These are phyloP conservation scores for Knoxia roxburghii DNA, from an alignment of 257 asterid species.

Conservation along the genomic window DNA sequence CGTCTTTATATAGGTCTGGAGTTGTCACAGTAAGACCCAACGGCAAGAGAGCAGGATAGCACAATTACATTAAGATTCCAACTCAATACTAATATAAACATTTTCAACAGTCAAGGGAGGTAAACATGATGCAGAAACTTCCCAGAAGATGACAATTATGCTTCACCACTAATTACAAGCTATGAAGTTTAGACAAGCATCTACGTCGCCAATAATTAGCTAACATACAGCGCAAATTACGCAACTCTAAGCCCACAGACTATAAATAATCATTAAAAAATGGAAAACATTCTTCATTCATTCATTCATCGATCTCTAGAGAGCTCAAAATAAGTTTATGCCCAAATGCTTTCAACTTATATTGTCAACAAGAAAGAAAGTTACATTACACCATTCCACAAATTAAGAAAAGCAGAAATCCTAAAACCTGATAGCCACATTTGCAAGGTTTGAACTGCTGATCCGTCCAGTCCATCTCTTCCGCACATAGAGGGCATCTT, in stretches of 20 bases:
- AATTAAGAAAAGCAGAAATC: background rate
- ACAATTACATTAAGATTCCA: background rate
- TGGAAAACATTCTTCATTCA: no score
- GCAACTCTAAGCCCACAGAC: background rate
- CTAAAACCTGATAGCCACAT: slow-evolving; percentile 81
- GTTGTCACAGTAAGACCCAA: background rate
- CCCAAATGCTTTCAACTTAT: no score
- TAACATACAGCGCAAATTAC: background rate
- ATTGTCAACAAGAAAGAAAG: no score
- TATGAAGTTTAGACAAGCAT: background rate
- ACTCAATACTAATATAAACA: background rate
- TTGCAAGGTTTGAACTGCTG: slow-evolving; percentile 91
- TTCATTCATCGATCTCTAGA: background rate
- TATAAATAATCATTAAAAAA: no score
- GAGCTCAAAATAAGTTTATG: background rate
- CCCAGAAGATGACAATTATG: background rate
- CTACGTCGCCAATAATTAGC: background rate
- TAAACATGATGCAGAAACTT: background rate
- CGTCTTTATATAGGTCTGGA: background rate
- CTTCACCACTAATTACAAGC: background rate
- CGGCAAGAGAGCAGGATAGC: background rate
- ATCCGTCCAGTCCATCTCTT: slow-evolving; percentile 99
- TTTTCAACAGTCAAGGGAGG: background rate
- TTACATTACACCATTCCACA: background rate
- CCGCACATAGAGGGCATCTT: slow-evolving; percentile 95